phyloP scores from a whole-genome alignment of 1,284 basidiomycete species.

The Trichosporon coremiiforme region DNA sequence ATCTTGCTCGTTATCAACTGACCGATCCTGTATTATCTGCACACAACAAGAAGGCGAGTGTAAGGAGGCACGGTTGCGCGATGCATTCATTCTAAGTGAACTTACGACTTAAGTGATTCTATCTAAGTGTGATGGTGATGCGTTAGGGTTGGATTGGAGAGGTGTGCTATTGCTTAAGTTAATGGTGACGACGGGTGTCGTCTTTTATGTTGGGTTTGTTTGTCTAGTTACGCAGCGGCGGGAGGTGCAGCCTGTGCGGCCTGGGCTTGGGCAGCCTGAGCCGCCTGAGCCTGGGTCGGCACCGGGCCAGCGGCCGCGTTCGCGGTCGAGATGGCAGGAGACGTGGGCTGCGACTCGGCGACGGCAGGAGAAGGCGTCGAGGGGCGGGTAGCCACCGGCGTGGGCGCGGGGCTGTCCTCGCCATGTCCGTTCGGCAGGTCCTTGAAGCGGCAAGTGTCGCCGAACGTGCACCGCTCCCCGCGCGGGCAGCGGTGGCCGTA shows the following conservation, averaged over 20 bases:
- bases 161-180: slow-evolving; percentile 9
- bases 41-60: not conserved
- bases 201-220: not conserved
- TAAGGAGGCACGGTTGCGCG: not conserved
- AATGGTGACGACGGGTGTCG: not conserved
- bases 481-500: slow-evolving; percentile 49
- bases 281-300: not conserved
- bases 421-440: slow-evolving; percentile 44
- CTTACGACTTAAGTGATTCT: not conserved
- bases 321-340: not conserved
- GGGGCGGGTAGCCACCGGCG: not conserved
- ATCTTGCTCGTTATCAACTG: not conserved
- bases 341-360: not conserved
- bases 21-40: too few species aligned
- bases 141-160: not conserved
- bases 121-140: not conserved
- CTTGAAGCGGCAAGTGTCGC: slow-evolving; percentile 47
- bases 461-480: slow-evolving; percentile 41
- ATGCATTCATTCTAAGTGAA: not conserved
- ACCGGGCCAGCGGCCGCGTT: not conserved
- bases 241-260: not conserved
- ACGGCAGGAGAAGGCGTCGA: not conserved
- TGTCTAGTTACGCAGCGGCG: not conserved
- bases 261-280: not conserved
- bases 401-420: slow-evolving; percentile 30